A percentile compares a stretch with the other conserved stretches of the same genome.
These are phyloP conservation scores for Elymus sibiricus DNA, from an alignment of 176 grass and related monocot genomes.

Conservation along the genomic window DNA sequence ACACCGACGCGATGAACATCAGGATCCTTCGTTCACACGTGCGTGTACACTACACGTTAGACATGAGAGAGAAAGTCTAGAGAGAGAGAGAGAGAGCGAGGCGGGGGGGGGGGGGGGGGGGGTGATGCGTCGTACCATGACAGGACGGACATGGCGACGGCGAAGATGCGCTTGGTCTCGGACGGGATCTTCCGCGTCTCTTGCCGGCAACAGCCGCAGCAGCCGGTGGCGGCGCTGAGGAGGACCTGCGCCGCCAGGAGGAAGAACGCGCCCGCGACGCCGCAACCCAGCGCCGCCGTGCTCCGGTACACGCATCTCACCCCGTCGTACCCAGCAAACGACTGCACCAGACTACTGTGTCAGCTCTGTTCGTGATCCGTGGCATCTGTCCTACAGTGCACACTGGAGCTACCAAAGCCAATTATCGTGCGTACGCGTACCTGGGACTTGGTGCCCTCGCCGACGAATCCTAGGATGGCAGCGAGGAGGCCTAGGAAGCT, in stretches of 20 bases:
- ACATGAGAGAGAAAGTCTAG: neutral
- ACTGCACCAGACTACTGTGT: neutral
- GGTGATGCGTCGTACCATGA: conserved; percentile 2
- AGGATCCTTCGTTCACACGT: neutral
- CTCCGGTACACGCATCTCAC: neutral
- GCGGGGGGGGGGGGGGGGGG: neutral
- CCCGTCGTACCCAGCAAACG: neutral
- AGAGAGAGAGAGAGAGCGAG: too few species aligned
- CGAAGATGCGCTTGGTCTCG: conserved; percentile 4
- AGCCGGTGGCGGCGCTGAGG: neutral
- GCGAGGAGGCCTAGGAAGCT: neutral
- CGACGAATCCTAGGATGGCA: conserved; percentile 9
- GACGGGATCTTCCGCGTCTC: conserved; percentile 19
- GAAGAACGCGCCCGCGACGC: neutral
- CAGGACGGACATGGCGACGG: neutral
- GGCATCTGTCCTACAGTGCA: neutral
- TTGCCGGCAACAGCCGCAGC: neutral
- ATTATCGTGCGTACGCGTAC: neutral
- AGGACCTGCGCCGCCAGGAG: conserved; percentile 4
- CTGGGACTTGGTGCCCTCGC: conserved; percentile 9
- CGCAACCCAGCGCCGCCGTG: neutral
- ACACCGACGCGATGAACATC: neutral
- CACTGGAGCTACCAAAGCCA: neutral
- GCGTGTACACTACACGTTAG: neutral
- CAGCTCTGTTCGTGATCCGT: neutral